phyloP scores from a whole-genome alignment of 2,329 filamentous ascomycete genomes.

The Cladosporium halotolerans region DNA sequence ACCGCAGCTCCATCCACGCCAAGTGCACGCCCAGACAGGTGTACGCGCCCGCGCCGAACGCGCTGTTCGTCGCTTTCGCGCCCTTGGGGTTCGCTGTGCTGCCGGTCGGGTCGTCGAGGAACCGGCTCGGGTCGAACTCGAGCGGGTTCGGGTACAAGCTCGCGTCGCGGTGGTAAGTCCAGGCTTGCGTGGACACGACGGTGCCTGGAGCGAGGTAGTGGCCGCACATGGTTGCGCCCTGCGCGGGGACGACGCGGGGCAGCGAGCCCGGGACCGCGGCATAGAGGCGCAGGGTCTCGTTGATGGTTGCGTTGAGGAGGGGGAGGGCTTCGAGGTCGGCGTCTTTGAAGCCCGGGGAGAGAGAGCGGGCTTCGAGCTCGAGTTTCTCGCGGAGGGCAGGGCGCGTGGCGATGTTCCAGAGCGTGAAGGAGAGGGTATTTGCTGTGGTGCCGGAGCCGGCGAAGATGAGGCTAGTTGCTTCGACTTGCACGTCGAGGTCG shows the following conservation, averaged over 20 bases:
- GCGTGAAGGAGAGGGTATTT: conserved; percentile 25
- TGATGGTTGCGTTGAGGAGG: conserved; percentile 26
- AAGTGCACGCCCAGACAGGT: conserved; percentile 66
- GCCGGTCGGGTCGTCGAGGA: conserved; percentile 30
- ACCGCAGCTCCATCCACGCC: conserved; percentile 52
- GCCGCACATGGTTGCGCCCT: conserved; percentile 26
- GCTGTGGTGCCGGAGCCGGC: conserved; percentile 31
- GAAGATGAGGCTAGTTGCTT: conserved; percentile 25
- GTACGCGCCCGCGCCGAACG: conserved; percentile 62
- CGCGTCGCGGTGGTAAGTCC: conserved; percentile 33
- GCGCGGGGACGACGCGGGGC: conserved; percentile 23
- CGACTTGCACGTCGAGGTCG: conserved; percentile 23
- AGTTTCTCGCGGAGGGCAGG: conserved; percentile 18
- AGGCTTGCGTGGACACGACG: conserved; percentile 35
- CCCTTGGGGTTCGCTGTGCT: conserved; percentile 13
- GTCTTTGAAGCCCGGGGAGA: conserved; percentile 18
- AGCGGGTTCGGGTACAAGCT: conserved; percentile 18
- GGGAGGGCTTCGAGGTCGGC: conserved; percentile 18
- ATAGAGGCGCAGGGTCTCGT: conserved; percentile 33
- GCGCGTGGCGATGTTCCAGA: conserved; percentile 25
- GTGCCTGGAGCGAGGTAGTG: conserved; percentile 31
- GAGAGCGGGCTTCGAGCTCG: conserved; percentile 21
- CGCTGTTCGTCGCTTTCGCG: conserved; percentile 54
- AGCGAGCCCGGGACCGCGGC: conserved; percentile 27
- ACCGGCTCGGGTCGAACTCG: conserved; percentile 26